Conservation (phyloP, 257 asterid species). For the Galeopsis tetrahit region DNA sequence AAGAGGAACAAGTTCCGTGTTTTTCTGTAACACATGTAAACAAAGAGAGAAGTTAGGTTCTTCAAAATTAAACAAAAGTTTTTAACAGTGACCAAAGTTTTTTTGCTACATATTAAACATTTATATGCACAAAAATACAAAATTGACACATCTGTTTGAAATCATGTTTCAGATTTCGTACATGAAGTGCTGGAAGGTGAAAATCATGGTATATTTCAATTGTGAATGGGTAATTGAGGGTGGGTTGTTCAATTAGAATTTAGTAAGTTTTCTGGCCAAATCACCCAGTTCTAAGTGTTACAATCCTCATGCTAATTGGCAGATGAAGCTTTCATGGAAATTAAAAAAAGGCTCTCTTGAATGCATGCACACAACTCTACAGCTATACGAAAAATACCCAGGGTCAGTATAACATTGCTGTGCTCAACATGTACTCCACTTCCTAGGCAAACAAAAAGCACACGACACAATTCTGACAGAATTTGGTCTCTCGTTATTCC, state of each 20-base stretch:
- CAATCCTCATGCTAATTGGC: not conserved
- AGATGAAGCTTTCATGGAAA: slow-evolving; percentile 11
- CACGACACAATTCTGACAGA: not conserved
- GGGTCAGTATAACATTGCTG: slow-evolving; percentile 7
- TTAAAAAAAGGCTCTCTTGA: slow-evolving; percentile 1
- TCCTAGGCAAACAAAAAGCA: slow-evolving; percentile 14
- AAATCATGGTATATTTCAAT: slow-evolving; percentile 15
- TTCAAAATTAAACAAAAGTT: too few species aligned
- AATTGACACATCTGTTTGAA: slow-evolving; percentile 6
- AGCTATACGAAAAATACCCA: not conserved
- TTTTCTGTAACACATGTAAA: slow-evolving; percentile 60
- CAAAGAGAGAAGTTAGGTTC: slow-evolving; percentile 32
- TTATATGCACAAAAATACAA: slow-evolving; percentile 12
- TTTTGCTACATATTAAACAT: not conserved
- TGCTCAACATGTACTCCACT: slow-evolving; percentile 13
- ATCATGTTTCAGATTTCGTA: slow-evolving; percentile 10
- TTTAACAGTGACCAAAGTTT: slow-evolving; percentile 15
- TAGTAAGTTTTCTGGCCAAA: slow-evolving; percentile 18
- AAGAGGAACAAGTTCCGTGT: slow-evolving; percentile 88
- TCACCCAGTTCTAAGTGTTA: slow-evolving; percentile 10
- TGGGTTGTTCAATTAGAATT: not conserved
- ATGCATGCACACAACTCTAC: not conserved
- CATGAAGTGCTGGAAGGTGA: slow-evolving; percentile 12
- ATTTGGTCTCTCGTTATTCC: not conserved
- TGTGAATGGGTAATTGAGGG: slow-evolving; percentile 15